Base-by-base conservation (phyloP, 495 filamentous ascomycete genomes). In the Echria macrotheca region DNA sequence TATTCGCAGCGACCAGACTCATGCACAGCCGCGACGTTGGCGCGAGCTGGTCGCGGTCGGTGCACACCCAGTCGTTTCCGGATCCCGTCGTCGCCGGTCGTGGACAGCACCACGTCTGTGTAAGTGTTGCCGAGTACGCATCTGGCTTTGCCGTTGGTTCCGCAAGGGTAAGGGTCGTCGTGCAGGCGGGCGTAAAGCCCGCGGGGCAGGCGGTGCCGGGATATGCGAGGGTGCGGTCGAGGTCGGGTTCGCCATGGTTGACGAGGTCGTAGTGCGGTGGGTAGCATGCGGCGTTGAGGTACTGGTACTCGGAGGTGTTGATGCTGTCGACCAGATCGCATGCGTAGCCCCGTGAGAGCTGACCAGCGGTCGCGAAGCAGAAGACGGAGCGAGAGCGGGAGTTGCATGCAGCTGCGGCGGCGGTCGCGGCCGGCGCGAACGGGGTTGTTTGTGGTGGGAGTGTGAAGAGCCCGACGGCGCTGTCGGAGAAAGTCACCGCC, bases 101-200 rank as follows among this genome's bases (percentile, higher is more conserved):
- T 11, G 40, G 40, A 44, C 40, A 44, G 22, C 40, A 44, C 40
- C 40, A 44, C 15, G 40, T 44, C 24, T 44, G 40, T n/a, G 40
- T 28, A 8, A 28, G 40, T 5, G 40, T 44, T 5, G 22, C 22
- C 11, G 40, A 26, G 40, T 26, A 44, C n/a, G 40, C 22, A 4
- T 7, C 15, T 12, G 40, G 40, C 9, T 24, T 44, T 44, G 40
- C 40, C 7, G 21, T 12, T 4, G 40, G 40, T 21, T 44, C 29
- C 22, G 40, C 14, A 6, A 44, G 24, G 21, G 40, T 44, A 11
- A 44, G n/a, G 12, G 40, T 14, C 11, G 40, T 44, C 10, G 40
- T 28, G 22, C 40, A 44, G 40, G 40, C 40, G 12, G 40, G 40
- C n/a, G 40, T 44, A 24, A 44, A 44, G 40, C 40, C 40, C n/a